Percentiles rank a stretch among this genome's conserved stretches.
These are phyloP conservation scores for Zelonia costaricensis DNA, from an alignment of 208 protist species.

Conservation along the genomic window DNA sequence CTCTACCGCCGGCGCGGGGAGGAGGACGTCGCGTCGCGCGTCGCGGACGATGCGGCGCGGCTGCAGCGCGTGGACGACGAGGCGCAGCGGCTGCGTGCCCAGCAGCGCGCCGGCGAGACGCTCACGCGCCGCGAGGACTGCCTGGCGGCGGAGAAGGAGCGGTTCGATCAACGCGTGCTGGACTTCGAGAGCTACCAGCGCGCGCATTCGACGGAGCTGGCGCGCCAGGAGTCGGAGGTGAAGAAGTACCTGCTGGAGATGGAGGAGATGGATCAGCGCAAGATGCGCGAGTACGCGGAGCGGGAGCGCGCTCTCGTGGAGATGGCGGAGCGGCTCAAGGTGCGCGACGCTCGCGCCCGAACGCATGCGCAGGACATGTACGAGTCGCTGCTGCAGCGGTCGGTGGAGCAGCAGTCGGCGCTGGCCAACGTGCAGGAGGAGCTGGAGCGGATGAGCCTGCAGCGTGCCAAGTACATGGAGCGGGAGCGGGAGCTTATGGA, in stretches of 20 bases:
- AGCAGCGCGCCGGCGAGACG: constrained; percentile 21
- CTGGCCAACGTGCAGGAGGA: constrained; percentile 31
- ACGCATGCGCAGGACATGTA: constrained; percentile 28
- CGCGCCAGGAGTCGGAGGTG: constrained; percentile 44
- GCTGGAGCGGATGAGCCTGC: constrained; percentile 32
- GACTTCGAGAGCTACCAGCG: constrained; percentile 39
- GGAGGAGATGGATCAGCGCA: constrained; percentile 51
- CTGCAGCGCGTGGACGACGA: constrained; percentile 21
- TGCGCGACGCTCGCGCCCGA: constrained; percentile 17
- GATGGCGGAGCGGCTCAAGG: constrained; percentile 34
- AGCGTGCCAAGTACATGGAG: constrained; percentile 33
- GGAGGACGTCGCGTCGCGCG: constrained; percentile 1
- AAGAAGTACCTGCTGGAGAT: constrained; percentile 54
- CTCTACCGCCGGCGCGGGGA: constrained; percentile 34
- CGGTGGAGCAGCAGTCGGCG: constrained; percentile 36
- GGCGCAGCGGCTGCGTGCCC: constrained; percentile 21
- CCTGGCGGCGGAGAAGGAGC: constrained; percentile 35
- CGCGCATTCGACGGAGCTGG: constrained; percentile 24
- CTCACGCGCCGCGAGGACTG: constrained; percentile 34
- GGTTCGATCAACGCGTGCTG: constrained; percentile 39
- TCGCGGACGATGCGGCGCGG: constrained; percentile 2
- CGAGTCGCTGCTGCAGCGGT: constrained; percentile 31
- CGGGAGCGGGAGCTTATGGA: constrained; percentile 15
- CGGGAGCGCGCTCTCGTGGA: constrained; percentile 41
- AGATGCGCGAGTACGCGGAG: constrained; percentile 35